Conservation (phyloP, 148 eudicot genomes). For the Chenopodium quinoa region DNA sequence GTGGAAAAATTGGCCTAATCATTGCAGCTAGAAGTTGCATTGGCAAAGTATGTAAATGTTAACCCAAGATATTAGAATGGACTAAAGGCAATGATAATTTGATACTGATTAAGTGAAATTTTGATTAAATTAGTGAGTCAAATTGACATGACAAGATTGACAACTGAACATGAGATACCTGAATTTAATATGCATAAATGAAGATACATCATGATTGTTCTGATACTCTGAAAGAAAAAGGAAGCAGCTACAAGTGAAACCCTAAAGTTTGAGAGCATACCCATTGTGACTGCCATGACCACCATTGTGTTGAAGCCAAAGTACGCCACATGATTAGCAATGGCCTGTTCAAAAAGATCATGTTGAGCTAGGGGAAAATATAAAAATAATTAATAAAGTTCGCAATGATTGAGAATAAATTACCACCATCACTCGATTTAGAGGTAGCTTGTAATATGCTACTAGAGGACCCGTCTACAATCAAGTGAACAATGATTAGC, state of each 20-base stretch:
- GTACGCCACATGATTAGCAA: constrained; percentile 73
- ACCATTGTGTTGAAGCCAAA: constrained; percentile 68
- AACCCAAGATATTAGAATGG: not conserved
- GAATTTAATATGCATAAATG: not conserved
- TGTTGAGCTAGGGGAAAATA: no score
- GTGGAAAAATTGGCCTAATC: not conserved
- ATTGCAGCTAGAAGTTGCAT: not conserved
- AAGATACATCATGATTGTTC: not conserved
- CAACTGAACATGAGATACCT: not conserved
- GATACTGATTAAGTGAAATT: not conserved
- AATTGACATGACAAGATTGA: not conserved
- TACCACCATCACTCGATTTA: constrained; percentile 83
- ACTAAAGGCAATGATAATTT: not conserved
- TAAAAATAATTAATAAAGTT: not conserved
- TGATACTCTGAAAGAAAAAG: not conserved
- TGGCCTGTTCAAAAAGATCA: not conserved
- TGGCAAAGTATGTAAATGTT: not conserved
- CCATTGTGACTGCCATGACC: constrained; percentile 92
- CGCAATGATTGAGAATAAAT: constrained; percentile 1
- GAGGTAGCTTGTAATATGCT: constrained; percentile 91
- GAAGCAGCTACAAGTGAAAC: not conserved
- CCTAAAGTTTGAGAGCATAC: constrained; percentile 37
- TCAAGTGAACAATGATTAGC: constrained; percentile 7
- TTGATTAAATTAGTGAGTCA: not conserved
- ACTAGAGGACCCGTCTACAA: constrained; percentile 86